Evolutionary conservation across 176 grass and related monocot species (phyloP).

Genomic region (Hordeum marinum): DNA sequence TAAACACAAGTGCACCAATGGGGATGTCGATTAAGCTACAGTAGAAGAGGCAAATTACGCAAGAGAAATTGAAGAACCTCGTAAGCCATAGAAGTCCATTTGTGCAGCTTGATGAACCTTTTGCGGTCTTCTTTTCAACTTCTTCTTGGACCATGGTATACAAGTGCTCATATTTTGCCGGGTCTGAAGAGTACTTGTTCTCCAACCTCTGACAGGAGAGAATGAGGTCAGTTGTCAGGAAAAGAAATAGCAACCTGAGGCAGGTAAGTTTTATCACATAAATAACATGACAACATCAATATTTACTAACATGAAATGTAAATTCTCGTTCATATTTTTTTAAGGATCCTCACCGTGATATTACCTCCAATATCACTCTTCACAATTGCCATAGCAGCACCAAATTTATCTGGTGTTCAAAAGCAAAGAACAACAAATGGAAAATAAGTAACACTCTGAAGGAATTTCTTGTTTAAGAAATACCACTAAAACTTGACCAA

Average conservation of each 20-base stretch:
- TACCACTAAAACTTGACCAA: not conserved
- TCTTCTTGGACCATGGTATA: slow-evolving; percentile 92
- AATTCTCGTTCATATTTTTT: not conserved
- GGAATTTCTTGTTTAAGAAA: not conserved
- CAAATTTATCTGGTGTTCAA: slow-evolving; percentile 82
- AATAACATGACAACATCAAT: not conserved
- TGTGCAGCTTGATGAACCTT: slow-evolving; percentile 86
- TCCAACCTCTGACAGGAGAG: slow-evolving; percentile 69
- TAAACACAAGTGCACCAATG: not conserved
- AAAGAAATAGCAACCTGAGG: not conserved
- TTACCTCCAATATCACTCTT: slow-evolving; percentile 95
- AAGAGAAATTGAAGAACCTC: slow-evolving; percentile 42
- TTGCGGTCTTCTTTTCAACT: slow-evolving; percentile 80
- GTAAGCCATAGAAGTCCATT: slow-evolving; percentile 99
- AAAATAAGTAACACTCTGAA: not conserved
- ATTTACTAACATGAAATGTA: not conserved
- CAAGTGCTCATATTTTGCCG: slow-evolving; percentile 71
- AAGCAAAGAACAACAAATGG: not conserved
- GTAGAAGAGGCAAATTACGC: not conserved
- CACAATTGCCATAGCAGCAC: slow-evolving; percentile 86
- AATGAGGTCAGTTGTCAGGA: not conserved
- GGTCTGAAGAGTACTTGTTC: slow-evolving; percentile 68
- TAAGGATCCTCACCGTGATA: slow-evolving; percentile 66
- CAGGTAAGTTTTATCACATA: not conserved
- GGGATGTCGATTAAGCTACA: not conserved